These are phyloP conservation scores for Mitragyna speciosa DNA, from an alignment of 257 asterid genomes.

Conservation along the genomic window DNA sequence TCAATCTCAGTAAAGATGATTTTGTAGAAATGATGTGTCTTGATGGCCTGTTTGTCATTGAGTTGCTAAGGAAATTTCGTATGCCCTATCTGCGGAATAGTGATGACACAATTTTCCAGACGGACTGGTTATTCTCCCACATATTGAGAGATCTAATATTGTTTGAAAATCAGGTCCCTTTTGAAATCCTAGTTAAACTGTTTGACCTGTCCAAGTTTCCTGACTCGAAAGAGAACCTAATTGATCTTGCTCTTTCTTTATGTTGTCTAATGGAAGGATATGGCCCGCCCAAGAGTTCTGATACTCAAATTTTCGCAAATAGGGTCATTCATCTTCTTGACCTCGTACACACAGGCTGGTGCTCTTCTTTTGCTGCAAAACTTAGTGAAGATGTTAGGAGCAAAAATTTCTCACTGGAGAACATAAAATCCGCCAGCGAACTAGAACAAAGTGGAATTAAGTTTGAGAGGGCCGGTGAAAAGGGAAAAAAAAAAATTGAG, in stretches of 20 bases:
- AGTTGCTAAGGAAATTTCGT: conserved; percentile 28
- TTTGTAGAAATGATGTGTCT: conserved; percentile 40
- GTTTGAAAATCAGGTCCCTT: conserved; percentile 50
- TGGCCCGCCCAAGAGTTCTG: too few relatives aligned
- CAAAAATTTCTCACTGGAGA: too few relatives aligned
- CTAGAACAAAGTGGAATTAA: too few relatives aligned
- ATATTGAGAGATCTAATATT: conserved; percentile 33
- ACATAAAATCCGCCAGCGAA: too few relatives aligned
- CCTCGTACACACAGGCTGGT: neutral
- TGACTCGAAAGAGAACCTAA: too few relatives aligned
- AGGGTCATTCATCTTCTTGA: neutral
- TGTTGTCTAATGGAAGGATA: too few relatives aligned
- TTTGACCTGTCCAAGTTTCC: neutral
- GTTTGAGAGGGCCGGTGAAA: too few relatives aligned
- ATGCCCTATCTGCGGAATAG: conserved; percentile 1
- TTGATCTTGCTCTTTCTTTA: neutral
- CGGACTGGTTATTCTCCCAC: conserved; percentile 16
- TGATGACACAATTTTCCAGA: conserved; percentile 14
- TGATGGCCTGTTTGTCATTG: conserved; percentile 41
- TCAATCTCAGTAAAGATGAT: conserved; percentile 17
- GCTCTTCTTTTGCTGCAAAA: too few relatives aligned
- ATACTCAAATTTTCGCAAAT: too few relatives aligned
- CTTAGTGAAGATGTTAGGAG: too few relatives aligned
- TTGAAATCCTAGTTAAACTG: conserved; percentile 26
- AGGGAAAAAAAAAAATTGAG: too few relatives aligned